Evolutionary conservation across 139 green algal species (phyloP), one percentile per base, ranked within the genome.

Genomic region (Nannochloris sp.): DNA sequence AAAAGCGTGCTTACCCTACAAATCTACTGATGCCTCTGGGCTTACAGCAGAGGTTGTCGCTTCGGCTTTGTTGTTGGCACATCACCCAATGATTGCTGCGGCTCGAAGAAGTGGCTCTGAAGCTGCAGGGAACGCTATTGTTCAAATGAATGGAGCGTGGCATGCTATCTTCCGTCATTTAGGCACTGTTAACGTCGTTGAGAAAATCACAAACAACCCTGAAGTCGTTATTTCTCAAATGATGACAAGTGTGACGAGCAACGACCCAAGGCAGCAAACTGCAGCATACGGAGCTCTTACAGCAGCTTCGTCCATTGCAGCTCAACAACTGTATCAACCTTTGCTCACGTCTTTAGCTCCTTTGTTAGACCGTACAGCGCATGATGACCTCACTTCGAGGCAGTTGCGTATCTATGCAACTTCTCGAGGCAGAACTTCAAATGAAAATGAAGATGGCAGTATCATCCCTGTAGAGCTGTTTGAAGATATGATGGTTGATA

Each of bases 381-480:
- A 88, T 57, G 78, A 90, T 59, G 60, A 64, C 13, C 73, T 92
- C 6, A 80, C 63, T 15, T 45, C 65, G 9, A 68, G 68, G 1
- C 68, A 88, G 32, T 35, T 84, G 29, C 62, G 57, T 9, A 84
- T 90, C 58, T 92, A 60, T 48, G 64, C 73, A 10, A 93, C 87
- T 1, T 79, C 85, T 2, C 64, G 47, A 25, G 64, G 57, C 15
- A 71, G 63, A 53, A 37, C 65, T 8, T 76, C 70, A 4, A 71
- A 67, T 45, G 70, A 76, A 42, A 51, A 35, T 39, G 51, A 60
- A 1, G 70, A 71, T 38, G 70, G 70, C 31, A 58, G 44, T 6
- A 71, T 76, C 30, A 71, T 76, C 29, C 61, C 70, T 12, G 62
- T 46, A 10, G 70, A 76, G 38, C 39, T 76, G 6, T 65, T 71